phyloP scores from a whole-genome alignment of 2,329 filamentous ascomycete genomes.

The Ceratocystis smalleyi region DNA sequence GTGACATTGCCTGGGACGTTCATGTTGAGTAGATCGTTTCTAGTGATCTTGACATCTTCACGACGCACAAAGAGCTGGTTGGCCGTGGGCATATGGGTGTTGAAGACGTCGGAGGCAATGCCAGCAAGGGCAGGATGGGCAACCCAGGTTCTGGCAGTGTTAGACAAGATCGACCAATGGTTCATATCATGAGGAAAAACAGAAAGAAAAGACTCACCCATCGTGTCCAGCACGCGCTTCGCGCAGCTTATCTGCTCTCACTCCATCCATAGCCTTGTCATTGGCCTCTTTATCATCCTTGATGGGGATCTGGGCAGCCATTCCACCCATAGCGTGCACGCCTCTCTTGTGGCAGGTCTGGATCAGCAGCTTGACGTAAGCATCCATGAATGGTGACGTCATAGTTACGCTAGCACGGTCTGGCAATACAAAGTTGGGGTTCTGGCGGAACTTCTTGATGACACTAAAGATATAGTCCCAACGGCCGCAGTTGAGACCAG shows the following conservation, averaged over 20 bases:
- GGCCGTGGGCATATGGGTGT: constrained; percentile 94
- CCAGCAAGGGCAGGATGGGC: constrained; percentile 82
- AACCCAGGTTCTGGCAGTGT: constrained; percentile 57
- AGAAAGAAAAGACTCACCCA: constrained; percentile 27
- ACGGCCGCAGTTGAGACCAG: constrained; percentile 91
- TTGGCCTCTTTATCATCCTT: constrained; percentile 87
- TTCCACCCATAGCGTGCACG: constrained; percentile 97
- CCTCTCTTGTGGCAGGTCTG: constrained; percentile 94
- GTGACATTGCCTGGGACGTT: constrained; percentile 87
- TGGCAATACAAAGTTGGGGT: constrained; percentile 81
- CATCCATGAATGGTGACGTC: constrained; percentile 96
- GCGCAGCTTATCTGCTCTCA: constrained; percentile 88
- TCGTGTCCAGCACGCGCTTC: constrained; percentile 93
- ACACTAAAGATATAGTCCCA: constrained; percentile 99
- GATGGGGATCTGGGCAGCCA: constrained; percentile 98
- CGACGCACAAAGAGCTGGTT: constrained; percentile 88
- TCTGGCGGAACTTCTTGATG: constrained; percentile 98
- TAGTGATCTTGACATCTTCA: constrained; percentile 73
- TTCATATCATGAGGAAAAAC: background rate
- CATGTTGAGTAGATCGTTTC: constrained; percentile 92
- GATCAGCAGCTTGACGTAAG: constrained; percentile 92
- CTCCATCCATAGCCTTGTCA: constrained; percentile 82
- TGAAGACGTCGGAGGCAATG: constrained; percentile 87
- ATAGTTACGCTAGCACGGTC: constrained; percentile 87
- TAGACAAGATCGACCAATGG: background rate